Evolutionary conservation across 441 rosid genomes (phyloP).

Genomic region (Mallotus repandus): DNA sequence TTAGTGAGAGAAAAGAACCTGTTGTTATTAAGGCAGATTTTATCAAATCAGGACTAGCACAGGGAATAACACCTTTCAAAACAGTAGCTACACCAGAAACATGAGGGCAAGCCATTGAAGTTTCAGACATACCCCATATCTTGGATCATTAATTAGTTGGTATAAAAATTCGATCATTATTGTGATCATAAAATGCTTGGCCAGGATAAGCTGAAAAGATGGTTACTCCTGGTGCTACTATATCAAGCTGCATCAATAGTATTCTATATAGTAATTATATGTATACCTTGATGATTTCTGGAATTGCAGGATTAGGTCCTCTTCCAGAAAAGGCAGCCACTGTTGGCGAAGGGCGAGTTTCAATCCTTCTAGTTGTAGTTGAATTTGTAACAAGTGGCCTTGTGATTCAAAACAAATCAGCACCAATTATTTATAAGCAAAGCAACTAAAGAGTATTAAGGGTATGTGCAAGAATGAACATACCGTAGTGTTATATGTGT

Average conservation of each 20-base stretch:
- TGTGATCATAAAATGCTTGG: not conserved
- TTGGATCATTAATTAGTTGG: not conserved
- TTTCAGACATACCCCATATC: slow-evolving; percentile 3
- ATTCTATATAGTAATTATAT: no score
- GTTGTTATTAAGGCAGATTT: slow-evolving; percentile 26
- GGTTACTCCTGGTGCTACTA: slow-evolving; percentile 21
- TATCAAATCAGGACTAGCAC: slow-evolving; percentile 8
- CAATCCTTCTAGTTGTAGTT: not conserved
- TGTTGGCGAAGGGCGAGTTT: slow-evolving; percentile 4
- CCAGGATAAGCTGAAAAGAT: not conserved
- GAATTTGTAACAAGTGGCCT: not conserved
- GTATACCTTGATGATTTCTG: slow-evolving; percentile 21
- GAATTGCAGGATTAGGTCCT: slow-evolving; percentile 16
- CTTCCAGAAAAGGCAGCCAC: slow-evolving; percentile 14
- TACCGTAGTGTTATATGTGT: no score
- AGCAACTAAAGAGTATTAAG: no score
- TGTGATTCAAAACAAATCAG: not conserved
- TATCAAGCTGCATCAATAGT: not conserved
- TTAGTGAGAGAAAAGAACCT: not conserved
- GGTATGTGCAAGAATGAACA: not conserved
- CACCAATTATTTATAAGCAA: not conserved
- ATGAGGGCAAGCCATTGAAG: slow-evolving; percentile 28
- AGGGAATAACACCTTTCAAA: not conserved
- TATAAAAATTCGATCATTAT: no score
- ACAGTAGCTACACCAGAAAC: slow-evolving; percentile 19